Evolutionary conservation across 768 basidiomycete genomes (phyloP).

Genomic region (Collybia sordida): DNA sequence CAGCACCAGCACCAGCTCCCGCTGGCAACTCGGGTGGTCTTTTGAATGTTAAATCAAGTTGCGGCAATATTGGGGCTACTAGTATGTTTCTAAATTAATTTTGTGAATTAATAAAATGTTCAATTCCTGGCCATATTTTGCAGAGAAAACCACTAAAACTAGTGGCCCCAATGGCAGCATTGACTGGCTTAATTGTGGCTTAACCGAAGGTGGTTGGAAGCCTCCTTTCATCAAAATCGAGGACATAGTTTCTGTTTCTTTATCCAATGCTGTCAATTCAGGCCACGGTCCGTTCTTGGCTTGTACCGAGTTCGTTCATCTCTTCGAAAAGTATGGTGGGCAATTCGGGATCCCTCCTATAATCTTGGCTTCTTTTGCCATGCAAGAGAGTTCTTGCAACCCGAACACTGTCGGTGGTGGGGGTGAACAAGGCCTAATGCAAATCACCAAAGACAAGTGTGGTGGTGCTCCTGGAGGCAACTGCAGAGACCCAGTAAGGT

Average conservation of each 20-base stretch:
- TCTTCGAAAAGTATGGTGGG: conserved; percentile 63
- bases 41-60: conserved; percentile 37
- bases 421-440: conserved; percentile 88
- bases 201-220: conserved; percentile 63
- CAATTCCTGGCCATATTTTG: neutral
- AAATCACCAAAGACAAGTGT: conserved; percentile 80
- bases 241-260: conserved; percentile 47
- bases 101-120: neutral
- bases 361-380: conserved; percentile 80
- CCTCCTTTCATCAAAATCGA: conserved; percentile 61
- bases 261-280: conserved; percentile 48
- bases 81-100: conserved; percentile 27
- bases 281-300: conserved; percentile 54
- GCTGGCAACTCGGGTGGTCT: conserved; percentile 19
- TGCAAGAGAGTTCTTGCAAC: conserved; percentile 83
- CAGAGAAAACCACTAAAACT: conserved; percentile 47
- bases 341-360: conserved; percentile 62
- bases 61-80: conserved; percentile 52
- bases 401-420: conserved; percentile 64
- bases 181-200: conserved; percentile 78
- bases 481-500: conserved; percentile 45
- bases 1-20: conserved; percentile 8
- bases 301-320: conserved; percentile 47
- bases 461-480: conserved; percentile 47
- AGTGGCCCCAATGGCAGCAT: conserved; percentile 73